These are phyloP conservation scores for Periconia digitata DNA, from an alignment of 2,329 filamentous ascomycete species.

Conservation along the genomic window DNA sequence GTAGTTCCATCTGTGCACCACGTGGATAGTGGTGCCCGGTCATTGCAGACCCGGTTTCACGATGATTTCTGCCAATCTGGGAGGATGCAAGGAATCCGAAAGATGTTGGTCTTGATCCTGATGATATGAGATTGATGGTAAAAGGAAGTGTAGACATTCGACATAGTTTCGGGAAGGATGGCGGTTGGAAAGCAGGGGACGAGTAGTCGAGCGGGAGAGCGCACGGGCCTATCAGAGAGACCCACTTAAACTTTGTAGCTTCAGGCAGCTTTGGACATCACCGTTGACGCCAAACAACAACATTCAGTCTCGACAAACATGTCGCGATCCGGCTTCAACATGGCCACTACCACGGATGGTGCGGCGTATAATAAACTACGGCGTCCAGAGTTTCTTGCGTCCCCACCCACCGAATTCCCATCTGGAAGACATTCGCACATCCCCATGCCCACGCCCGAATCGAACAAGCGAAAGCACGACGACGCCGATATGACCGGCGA, in stretches of 20 bases:
- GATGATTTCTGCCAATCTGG: too few relatives aligned
- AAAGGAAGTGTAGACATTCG: too few relatives aligned
- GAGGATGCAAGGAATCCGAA: too few relatives aligned
- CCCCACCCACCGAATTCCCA: constrained; percentile 10
- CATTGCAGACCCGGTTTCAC: too few relatives aligned
- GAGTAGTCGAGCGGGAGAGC: too few relatives aligned
- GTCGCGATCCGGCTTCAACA: constrained; percentile 26
- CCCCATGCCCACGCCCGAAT: constrained; percentile 2
- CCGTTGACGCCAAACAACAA: neutral
- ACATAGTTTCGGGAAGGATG: too few relatives aligned
- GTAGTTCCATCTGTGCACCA: too few relatives aligned
- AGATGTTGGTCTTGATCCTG: too few relatives aligned
- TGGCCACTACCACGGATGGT: constrained; percentile 37
- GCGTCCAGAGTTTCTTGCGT: constrained; percentile 29
- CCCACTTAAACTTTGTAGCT: constrained; percentile 5
- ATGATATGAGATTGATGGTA: too few relatives aligned
- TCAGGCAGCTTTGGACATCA: neutral
- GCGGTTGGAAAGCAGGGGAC: too few relatives aligned
- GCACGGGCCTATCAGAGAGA: neutral
- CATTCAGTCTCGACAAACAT: constrained; percentile 14
- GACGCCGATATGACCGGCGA: constrained; percentile 6
- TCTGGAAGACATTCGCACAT: neutral
- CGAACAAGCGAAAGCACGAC: constrained; percentile 27
- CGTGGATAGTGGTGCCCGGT: too few relatives aligned
- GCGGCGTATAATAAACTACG: constrained; percentile 41